Evolutionary conservation across 129 eudicot genomes (phyloP).

Genomic region (Escallonia rubra): DNA sequence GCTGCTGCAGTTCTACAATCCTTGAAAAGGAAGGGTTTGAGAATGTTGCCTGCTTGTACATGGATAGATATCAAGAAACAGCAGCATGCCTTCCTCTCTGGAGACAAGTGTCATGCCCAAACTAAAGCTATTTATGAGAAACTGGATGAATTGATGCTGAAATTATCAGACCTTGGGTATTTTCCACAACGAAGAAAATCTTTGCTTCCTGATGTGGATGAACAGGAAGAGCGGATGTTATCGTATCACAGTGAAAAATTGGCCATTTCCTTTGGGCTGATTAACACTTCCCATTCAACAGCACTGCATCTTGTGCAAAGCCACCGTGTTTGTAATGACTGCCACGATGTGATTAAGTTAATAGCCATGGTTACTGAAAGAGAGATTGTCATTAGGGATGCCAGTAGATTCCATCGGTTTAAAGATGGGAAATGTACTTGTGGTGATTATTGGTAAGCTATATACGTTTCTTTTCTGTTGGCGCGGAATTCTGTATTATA

Average conservation of each 20-base stretch:
- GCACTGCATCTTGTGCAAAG: slow-evolving; percentile 79
- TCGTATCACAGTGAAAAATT: slow-evolving; percentile 72
- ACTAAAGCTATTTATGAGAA: slow-evolving; percentile 39
- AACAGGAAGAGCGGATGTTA: slow-evolving; percentile 47
- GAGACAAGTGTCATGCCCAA: slow-evolving; percentile 44
- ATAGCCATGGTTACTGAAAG: slow-evolving; percentile 49
- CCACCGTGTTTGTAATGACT: slow-evolving; percentile 77
- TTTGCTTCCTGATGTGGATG: slow-evolving; percentile 88
- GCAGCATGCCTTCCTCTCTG: slow-evolving; percentile 47
- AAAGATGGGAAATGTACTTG: slow-evolving; percentile 70
- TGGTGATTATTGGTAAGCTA: slow-evolving; percentile 89
- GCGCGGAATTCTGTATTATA: background rate
- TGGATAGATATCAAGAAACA: slow-evolving; percentile 85
- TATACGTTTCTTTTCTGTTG: background rate
- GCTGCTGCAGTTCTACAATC: slow-evolving; percentile 61
- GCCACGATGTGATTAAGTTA: slow-evolving; percentile 64
- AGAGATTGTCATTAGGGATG: slow-evolving; percentile 72
- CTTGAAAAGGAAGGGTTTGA: slow-evolving; percentile 61
- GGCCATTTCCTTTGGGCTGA: slow-evolving; percentile 70
- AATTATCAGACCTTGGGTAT: slow-evolving; percentile 56
- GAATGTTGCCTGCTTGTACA: slow-evolving; percentile 62
- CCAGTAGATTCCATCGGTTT: slow-evolving; percentile 78
- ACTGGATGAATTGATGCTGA: slow-evolving; percentile 45
- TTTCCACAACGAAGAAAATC: slow-evolving; percentile 31
- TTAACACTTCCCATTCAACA: slow-evolving; percentile 39